Evolutionary conservation across 768 basidiomycete species (phyloP), one percentile per base, ranked within the genome.

Genomic region (Mycena galericulata): DNA sequence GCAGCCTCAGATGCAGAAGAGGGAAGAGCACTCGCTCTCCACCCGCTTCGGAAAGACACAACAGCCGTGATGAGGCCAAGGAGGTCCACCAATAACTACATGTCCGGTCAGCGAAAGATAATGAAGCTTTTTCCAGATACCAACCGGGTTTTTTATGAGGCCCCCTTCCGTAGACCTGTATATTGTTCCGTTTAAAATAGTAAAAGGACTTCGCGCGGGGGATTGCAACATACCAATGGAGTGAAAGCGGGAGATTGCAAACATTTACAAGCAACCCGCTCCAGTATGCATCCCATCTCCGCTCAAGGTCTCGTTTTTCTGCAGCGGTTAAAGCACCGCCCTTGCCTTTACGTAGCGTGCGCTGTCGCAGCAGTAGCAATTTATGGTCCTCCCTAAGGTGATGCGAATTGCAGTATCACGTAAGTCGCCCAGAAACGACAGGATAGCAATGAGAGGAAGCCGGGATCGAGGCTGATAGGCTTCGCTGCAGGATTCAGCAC

Each of bases 401-500:
- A n/a, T 6, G 85, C 86, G 69, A 95, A 89, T 62, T 94, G 94
- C 51, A 97, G 87, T 32, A 91, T 69, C 45, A 94, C 84, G 73
- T 96, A 96, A 26, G 87, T 77, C 2, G 90, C 91, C 95, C 94
- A 97, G 76, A 90, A 92, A 24, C 95, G 89, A 60, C 86, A 88
- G 17, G 93, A 94, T 92, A 91, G 93, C 58, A 90, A 72, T 4
- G 85, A 83, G 41, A 95, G 76, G 29, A 75, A 78, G 36, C 82
- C 79, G 10, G 85, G 68, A 62, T 90, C 80, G 45, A 93, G 75
- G 8, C 72, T 74, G 51, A 89, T 78, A 27, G 75, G 78, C 68
- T 83, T 85, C 32, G 80, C 79, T 55, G 80, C 74, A 47, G 81
- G 79, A 14, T 84, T 79, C 57, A 87, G 74, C 30, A 87, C 62